Percentiles rank a stretch among this genome's conserved stretches.
phyloP scores from a whole-genome alignment of 1,284 basidiomycete species.

The Leccinum subrobustum region DNA sequence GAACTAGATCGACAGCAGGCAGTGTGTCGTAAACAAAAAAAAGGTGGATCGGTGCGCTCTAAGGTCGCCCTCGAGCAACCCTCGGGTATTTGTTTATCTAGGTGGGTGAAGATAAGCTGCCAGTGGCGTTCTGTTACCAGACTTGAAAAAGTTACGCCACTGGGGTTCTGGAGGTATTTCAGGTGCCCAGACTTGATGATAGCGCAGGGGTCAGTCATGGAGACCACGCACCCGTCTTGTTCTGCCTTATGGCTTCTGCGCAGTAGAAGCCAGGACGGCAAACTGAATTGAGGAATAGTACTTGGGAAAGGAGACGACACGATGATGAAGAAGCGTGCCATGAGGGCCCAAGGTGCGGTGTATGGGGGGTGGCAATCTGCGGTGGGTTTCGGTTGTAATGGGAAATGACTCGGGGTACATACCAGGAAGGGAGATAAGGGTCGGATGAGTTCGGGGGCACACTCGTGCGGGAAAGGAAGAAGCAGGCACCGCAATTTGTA shows the following conservation, averaged over 20 bases:
- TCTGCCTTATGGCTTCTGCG: conserved; percentile 15
- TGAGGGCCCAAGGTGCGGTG: not conserved
- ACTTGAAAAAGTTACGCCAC: conserved; percentile 5
- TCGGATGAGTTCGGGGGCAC: conserved; percentile 22
- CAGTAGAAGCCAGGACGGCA: conserved; percentile 5
- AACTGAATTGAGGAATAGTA: not conserved
- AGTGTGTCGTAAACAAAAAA: not conserved
- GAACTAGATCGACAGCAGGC: conserved; percentile 3
- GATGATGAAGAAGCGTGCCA: conserved; percentile 1
- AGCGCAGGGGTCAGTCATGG: not conserved
- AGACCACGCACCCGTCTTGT: not conserved
- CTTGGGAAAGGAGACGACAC: not conserved
- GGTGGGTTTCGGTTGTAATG: not conserved
- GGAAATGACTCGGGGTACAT: not conserved
- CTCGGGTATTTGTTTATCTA: conserved; percentile 1
- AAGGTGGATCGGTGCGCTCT: not conserved
- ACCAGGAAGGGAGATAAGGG: conserved; percentile 1
- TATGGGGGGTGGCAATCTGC: not conserved
- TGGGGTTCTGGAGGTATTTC: not conserved
- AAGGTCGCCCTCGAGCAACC: not conserved
- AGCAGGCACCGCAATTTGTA: conserved; percentile 14
- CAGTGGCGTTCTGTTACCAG: not conserved
- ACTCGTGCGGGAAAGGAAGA: conserved; percentile 8
- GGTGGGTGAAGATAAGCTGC: not conserved
- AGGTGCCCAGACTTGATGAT: conserved; percentile 7